These are phyloP conservation scores for Davidsoniella australis DNA, from an alignment of 2,329 filamentous ascomycete genomes.

Conservation along the genomic window DNA sequence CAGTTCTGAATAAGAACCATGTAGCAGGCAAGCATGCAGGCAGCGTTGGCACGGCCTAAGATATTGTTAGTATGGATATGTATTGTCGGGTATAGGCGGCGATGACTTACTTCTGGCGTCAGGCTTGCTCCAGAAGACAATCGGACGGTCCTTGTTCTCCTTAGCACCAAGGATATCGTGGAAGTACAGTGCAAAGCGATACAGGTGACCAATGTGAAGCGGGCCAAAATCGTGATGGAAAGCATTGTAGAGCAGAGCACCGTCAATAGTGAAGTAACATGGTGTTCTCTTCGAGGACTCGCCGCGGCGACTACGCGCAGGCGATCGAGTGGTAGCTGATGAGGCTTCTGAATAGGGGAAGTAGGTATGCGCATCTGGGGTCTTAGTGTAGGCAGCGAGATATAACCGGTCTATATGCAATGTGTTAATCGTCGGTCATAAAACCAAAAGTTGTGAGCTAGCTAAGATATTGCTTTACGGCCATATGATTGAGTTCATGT, in stretches of 20 bases:
- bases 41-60: constrained; percentile 77
- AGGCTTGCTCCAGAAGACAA: constrained; percentile 90
- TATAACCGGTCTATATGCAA: constrained; percentile 64
- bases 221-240: constrained; percentile 98
- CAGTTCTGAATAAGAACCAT: constrained; percentile 98
- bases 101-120: constrained; percentile 59
- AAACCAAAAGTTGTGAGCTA: no score
- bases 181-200: constrained; percentile 88
- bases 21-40: constrained; percentile 89
- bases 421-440: not conserved
- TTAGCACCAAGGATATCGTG: constrained; percentile 88
- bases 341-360: constrained; percentile 59
- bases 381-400: constrained; percentile 74
- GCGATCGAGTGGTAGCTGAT: constrained; percentile 27
- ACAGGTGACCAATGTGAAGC: constrained; percentile 90
- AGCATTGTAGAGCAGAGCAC: constrained; percentile 85
- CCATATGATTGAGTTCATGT: no score
- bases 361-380: constrained; percentile 63
- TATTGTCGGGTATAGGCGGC: not conserved
- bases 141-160: constrained; percentile 72
- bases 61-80: constrained; percentile 1
- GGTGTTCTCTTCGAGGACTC: constrained; percentile 33
- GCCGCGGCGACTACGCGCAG: constrained; percentile 29
- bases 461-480: no score
- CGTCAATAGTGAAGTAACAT: constrained; percentile 91